phyloP scores from a whole-genome alignment of 176 grass and related monocot species.

The Aechmea fasciata region DNA sequence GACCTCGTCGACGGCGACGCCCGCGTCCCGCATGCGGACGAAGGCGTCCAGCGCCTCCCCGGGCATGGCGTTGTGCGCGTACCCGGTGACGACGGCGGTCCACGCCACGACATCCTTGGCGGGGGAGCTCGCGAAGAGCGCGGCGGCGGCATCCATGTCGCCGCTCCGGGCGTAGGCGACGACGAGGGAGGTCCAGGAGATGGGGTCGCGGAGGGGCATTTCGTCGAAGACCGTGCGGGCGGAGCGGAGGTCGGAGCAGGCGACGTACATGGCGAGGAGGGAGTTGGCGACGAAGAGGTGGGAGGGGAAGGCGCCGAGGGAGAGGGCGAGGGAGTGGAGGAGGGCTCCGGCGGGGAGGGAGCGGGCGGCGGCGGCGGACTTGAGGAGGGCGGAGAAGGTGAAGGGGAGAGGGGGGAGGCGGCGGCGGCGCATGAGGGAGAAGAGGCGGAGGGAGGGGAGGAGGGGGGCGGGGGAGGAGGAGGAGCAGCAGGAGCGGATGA shows the following conservation, averaged over 20 bases:
- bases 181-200: conserved; percentile 6
- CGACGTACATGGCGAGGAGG: neutral
- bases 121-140: neutral
- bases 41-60: neutral
- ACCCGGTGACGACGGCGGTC: conserved; percentile 1
- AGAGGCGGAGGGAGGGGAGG: neutral
- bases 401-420: neutral
- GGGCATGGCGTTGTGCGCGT: neutral
- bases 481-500: conserved; percentile 1
- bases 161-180: neutral
- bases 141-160: neutral
- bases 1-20: neutral
- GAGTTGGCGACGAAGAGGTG: conserved; percentile 8
- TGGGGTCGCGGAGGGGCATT: neutral
- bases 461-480: neutral
- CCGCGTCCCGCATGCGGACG: neutral
- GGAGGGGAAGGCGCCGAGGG: neutral
- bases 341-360: neutral
- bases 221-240: neutral
- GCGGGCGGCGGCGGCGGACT: conserved; percentile 1
- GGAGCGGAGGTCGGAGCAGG: neutral
- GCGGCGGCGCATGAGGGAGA: neutral
- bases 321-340: neutral
- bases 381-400: conserved; percentile 10
- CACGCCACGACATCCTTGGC: neutral